Evolutionary conservation across 768 basidiomycete species (phyloP).

Genomic region (Macrocybe gigantea): DNA sequence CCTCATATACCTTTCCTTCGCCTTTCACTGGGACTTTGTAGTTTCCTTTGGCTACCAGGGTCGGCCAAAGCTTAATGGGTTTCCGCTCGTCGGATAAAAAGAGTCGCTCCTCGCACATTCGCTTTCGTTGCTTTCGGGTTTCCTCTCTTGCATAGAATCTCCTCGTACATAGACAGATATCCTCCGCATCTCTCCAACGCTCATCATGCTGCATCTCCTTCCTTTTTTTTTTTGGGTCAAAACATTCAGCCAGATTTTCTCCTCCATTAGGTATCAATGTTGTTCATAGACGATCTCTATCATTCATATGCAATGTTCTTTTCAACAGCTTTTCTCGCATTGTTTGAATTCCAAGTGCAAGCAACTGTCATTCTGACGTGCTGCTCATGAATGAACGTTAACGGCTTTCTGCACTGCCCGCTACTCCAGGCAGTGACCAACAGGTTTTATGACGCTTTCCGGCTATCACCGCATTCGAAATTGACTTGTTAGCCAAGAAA

Average conservation of each 20-base stretch:
- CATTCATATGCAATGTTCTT: constrained; percentile 4
- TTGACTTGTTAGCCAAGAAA: no score
- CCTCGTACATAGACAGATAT: constrained; percentile 12
- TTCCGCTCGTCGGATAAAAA: neutral
- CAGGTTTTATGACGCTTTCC: no score
- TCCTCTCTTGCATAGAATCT: neutral
- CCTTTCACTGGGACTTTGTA: constrained; percentile 4
- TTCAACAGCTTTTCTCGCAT: no score
- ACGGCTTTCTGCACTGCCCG: no score
- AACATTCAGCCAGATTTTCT: constrained; percentile 9
- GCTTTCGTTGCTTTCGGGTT: constrained; percentile 14
- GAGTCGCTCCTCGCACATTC: constrained; percentile 7
- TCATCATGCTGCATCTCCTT: no score
- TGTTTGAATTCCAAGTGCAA: no score
- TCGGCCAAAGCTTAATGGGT: neutral
- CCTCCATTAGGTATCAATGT: constrained; percentile 18
- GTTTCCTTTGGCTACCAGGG: neutral
- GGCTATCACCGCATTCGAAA: no score
- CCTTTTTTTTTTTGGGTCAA: constrained; percentile 6
- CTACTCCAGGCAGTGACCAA: no score
- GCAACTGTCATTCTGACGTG: no score
- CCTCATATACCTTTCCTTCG: constrained; percentile 7
- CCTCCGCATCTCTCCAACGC: constrained; percentile 10
- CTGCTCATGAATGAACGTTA: no score
- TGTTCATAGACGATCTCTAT: constrained; percentile 15